Base-by-base conservation (phyloP, 2,329 filamentous ascomycete genomes). In the Pezicula rhizophila region DNA sequence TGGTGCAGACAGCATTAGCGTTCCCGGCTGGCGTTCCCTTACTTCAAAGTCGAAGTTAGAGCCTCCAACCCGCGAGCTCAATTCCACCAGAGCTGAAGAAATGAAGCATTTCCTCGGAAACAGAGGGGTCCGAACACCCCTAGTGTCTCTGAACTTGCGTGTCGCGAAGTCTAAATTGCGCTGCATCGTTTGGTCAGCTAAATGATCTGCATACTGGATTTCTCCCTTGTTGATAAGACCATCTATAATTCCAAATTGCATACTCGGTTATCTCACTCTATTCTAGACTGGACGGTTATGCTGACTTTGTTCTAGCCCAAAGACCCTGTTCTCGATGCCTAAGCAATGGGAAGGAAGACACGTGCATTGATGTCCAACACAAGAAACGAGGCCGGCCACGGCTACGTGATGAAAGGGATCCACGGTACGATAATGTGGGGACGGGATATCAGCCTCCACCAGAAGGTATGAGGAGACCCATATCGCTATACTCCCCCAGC, bases 381-480 rank as follows among this genome's bases (percentile, higher is more conserved):
- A 93, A 92, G 68, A 93, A 92, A 66, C 75, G 88, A 58, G 88
- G 88, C 38, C 78, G 88, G 43, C 88, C 88, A 51, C 78, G 88
- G 55, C 71, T 93, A 57, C 80, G 87, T 59, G 87, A 92, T 62
- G 85, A 88, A 51, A 73, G 78, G 57, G 80, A 84, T 54, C 62
- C 75, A 43, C 74, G 79, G 54, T 82, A 77, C 58, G 80, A 83
- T 50, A 57, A 49, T 45, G 47, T 60, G 17, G 58, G 57, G 43
- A 51, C 51, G 45, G 58, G 55, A 41, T 67, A 63, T 53, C 53
- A 54, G 49, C 57, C 56, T 45, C 49, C 55, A 26, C 53, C 50
- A 42, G 57, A 61, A 34, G 44, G 52, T 48, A 52, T 61, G 58
- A 56, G 76, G 57, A 70, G 78, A 53, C 76, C 78, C 10, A 54